phyloP scores from a whole-genome alignment of 2,329 filamentous ascomycete species.

The Cladosporium sp. region DNA sequence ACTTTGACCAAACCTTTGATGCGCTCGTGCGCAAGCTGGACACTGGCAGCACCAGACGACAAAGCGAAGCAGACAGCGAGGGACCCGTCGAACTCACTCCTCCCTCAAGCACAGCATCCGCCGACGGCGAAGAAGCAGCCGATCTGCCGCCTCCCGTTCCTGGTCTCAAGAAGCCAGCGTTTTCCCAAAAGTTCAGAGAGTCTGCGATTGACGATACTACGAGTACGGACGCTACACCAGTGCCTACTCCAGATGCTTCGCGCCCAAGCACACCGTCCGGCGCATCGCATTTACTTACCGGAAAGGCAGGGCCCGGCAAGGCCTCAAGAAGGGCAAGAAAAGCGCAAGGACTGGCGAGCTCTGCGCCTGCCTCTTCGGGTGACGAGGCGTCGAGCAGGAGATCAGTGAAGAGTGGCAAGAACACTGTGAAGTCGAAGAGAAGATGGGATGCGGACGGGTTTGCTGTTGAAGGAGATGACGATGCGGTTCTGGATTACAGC shows the following conservation, averaged over 20 bases:
- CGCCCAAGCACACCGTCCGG: constrained; percentile 66
- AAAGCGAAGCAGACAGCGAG: constrained; percentile 27
- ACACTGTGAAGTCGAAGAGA: constrained; percentile 72
- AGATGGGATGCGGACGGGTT: constrained; percentile 89
- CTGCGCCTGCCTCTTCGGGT: constrained; percentile 69
- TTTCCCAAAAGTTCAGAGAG: constrained; percentile 7
- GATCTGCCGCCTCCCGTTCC: constrained; percentile 51
- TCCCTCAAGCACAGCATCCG: constrained; percentile 44
- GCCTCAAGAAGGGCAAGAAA: constrained; percentile 78
- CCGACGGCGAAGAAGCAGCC: constrained; percentile 42
- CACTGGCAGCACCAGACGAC: constrained; percentile 33
- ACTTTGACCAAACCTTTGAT: constrained; percentile 91
- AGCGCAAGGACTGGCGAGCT: constrained; percentile 48
- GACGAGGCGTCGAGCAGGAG: constrained; percentile 64
- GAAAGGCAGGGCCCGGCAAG: constrained; percentile 70
- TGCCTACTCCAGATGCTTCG: constrained; percentile 68
- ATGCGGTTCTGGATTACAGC: constrained; percentile 86
- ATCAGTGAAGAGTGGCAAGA: constrained; percentile 44
- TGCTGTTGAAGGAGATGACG: constrained; percentile 76
- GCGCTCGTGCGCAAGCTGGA: constrained; percentile 83
- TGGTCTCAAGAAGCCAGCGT: constrained; percentile 38
- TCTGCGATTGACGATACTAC: constrained; percentile 32
- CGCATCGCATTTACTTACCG: constrained; percentile 62
- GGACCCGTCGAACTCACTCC: constrained; percentile 47
- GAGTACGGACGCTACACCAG: constrained; percentile 65